A percentile compares a stretch with the other conserved stretches of the same genome.
phyloP scores from a whole-genome alignment of 495 filamentous ascomycete genomes.

The Niebla homalea region DNA sequence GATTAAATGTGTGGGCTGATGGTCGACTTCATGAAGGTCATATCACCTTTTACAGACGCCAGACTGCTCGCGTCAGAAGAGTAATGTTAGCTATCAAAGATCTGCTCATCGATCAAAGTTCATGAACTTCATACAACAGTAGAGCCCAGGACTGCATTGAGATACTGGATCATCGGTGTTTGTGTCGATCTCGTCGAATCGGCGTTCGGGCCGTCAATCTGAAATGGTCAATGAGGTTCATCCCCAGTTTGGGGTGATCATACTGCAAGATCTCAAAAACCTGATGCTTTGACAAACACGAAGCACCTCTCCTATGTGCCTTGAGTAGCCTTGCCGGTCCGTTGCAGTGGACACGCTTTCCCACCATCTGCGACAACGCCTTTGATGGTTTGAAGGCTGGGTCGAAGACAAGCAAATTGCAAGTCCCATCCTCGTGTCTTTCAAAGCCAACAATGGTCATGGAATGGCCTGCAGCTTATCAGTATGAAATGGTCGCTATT shows the following conservation, averaged over 20 bases:
- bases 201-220: no score
- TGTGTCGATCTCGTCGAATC: no score
- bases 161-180: no score
- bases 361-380: constrained; percentile 44
- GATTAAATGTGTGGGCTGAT: no score
- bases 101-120: no score
- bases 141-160: no score
- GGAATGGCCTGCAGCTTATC: constrained; percentile 53
- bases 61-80: no score
- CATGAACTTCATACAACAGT: no score
- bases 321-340: constrained; percentile 47
- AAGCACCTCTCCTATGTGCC: constrained; percentile 53
- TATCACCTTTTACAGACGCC: no score
- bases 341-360: constrained; percentile 26
- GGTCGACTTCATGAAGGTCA: no score
- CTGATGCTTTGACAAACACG: constrained; percentile 54
- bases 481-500: background rate
- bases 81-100: no score
- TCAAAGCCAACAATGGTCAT: constrained; percentile 87
- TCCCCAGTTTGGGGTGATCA: background rate
- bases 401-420: constrained; percentile 77
- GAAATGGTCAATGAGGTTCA: no score
- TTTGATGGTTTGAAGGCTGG: constrained; percentile 66
- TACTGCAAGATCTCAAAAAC: constrained; percentile 71
- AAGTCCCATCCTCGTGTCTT: constrained; percentile 44